Base-by-base conservation (phyloP, 768 basidiomycete species). In the Mycena metata region DNA sequence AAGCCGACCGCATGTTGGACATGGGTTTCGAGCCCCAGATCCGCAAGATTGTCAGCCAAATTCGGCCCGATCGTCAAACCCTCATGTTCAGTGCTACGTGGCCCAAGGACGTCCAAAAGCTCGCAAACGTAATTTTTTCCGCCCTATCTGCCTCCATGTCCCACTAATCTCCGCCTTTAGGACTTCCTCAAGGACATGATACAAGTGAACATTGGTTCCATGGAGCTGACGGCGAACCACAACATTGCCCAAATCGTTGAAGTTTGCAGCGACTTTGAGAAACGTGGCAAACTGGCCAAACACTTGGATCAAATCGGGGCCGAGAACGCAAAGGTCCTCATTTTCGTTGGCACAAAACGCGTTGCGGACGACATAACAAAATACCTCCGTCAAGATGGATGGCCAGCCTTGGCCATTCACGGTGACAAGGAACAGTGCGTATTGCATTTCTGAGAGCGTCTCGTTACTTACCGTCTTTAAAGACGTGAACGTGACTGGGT, bases 1-100 rank as follows among this genome's bases (percentile, higher is more conserved):
- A 99, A 81, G 98, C 98, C 50, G 98, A 99, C 84, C 95, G 98
- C 76, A 99, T 99, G 98, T 88, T 99, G 71, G 98, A 99, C 85
- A 99, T 99, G 98, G 98, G 98, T 86, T 99, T 99, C 83, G 98
- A 99, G 83, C 98, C 98, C 60, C 98, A 99, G 80, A 99, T 99
- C 78, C 88, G 96, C 77, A 99, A 99, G 84, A 98, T 99, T 72
- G 94, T 99, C 72, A 85, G 91, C 73, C 98, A 99, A 81, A 96
- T 99, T 76, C 91, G 98, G 45, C 98, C 98, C 47, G 98, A 99
- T 84, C 90, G 98, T 75, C 98, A 99, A 78, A 99, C 98, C 1
- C 87, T 99, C 72, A 98, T 99, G 91, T 99, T 99, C 86, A 98
- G 96, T 60, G 98, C 98, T 15, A 99, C 98, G 9, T 99, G 98